phyloP scores from a whole-genome alignment of 768 basidiomycete genomes.

The Phylloporus arenicola region DNA sequence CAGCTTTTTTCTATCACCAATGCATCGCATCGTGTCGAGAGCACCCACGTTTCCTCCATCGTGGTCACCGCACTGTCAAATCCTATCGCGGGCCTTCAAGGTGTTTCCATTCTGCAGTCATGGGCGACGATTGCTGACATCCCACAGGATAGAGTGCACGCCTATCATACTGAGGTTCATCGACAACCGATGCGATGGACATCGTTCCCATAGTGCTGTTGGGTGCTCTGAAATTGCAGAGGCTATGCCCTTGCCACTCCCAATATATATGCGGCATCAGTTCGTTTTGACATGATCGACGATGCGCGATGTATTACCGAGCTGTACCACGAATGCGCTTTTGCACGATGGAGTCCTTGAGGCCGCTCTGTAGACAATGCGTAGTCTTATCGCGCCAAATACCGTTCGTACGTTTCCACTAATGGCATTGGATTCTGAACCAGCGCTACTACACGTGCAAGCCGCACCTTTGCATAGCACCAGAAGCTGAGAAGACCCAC shows the following conservation, averaged over 20 bases:
- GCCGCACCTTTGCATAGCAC: constrained; percentile 10
- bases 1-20: background rate
- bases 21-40: background rate
- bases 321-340: background rate
- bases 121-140: background rate
- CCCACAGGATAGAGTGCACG: background rate
- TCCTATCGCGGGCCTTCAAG: background rate
- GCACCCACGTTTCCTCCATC: background rate
- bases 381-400: background rate
- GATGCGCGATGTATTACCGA: background rate
- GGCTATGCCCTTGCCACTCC: background rate
- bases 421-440: constrained; percentile 1
- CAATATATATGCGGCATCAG: background rate
- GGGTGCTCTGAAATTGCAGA: background rate
- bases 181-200: background rate
- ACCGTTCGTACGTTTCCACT: background rate
- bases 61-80: background rate
- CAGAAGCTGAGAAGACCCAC: constrained; percentile 16
- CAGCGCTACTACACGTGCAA: background rate
- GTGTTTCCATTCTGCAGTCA: constrained; percentile 9
- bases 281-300: background rate
- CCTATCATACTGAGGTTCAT: background rate
- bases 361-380: background rate
- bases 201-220: background rate
- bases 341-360: background rate